Evolutionary conservation across 306 rosid genomes (phyloP).

Genomic region (Aeschynomene evenia): DNA sequence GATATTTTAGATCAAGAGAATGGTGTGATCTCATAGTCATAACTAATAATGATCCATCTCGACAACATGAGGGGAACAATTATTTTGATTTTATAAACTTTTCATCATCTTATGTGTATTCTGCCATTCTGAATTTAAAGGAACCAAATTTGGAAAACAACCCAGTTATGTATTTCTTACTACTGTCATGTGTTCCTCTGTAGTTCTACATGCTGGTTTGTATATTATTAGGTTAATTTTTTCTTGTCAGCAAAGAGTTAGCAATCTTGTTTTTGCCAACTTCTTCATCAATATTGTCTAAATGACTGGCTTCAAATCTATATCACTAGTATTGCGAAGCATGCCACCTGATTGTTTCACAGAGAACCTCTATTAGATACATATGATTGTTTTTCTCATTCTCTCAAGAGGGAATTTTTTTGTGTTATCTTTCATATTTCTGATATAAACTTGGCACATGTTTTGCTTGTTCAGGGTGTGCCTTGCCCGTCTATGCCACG

Average conservation of each 20-base stretch:
- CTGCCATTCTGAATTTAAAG: neutral
- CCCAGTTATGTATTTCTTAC: neutral
- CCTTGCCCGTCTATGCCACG: constrained; percentile 55
- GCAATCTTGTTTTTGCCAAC: constrained; percentile 5
- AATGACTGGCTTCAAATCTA: neutral
- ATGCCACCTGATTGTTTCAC: neutral
- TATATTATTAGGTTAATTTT: neutral
- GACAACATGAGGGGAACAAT: neutral
- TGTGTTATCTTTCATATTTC: neutral
- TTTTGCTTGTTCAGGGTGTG: constrained; percentile 47
- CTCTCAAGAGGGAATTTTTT: neutral
- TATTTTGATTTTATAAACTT: neutral
- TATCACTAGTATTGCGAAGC: neutral
- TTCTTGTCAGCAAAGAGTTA: neutral
- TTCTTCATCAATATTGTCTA: constrained; percentile 1
- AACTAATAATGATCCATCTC: neutral
- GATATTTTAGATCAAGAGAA: neutral
- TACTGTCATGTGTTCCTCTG: neutral
- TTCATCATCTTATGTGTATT: neutral
- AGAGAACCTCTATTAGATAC: neutral
- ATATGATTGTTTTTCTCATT: constrained; percentile 3
- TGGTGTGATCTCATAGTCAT: neutral
- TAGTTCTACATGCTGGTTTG: neutral
- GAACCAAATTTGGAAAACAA: neutral
- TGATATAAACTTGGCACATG: neutral